A percentile compares a stretch with the other conserved stretches of the same genome.
These are phyloP conservation scores for Globisporangium mamillatum DNA, from an alignment of 352 stramenopile species.

Conservation along the genomic window DNA sequence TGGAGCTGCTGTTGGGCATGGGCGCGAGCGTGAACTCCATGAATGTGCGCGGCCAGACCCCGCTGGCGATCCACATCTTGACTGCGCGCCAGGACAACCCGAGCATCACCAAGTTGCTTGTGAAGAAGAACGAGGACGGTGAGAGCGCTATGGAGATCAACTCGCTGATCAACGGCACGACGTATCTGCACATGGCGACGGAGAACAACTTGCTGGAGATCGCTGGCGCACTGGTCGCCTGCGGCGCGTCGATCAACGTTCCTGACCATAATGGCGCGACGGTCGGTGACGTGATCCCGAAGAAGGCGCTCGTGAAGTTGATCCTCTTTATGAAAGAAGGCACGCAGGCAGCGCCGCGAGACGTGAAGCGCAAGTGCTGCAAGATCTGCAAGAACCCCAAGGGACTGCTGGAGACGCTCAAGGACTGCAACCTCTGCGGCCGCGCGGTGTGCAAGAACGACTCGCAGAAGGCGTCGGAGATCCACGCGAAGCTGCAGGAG, in stretches of 20 bases:
- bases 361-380: constrained; percentile 59
- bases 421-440: constrained; percentile 74
- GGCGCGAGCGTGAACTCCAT: constrained; percentile 58
- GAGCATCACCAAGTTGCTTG: constrained; percentile 53
- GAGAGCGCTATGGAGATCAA: constrained; percentile 39
- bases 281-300: constrained; percentile 73
- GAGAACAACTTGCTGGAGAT: constrained; percentile 69
- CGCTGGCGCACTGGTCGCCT: constrained; percentile 57
- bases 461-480: constrained; percentile 73
- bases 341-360: constrained; percentile 52
- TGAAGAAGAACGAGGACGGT: constrained; percentile 25
- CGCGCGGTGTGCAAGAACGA: constrained; percentile 81
- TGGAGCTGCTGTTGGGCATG: constrained; percentile 64
- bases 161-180: constrained; percentile 69
- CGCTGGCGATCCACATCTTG: constrained; percentile 82
- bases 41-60: constrained; percentile 82
- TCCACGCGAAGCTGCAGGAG: constrained; percentile 47
- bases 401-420: constrained; percentile 66
- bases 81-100: constrained; percentile 62
- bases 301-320: constrained; percentile 74
- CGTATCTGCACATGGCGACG: constrained; percentile 83
- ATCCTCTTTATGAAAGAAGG: constrained; percentile 80
- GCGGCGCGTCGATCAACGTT: constrained; percentile 82
- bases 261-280: constrained; percentile 74
- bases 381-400: constrained; percentile 85